phyloP scores from a whole-genome alignment of 352 stramenopile genomes.

The Globisporangium sylvaticum region DNA sequence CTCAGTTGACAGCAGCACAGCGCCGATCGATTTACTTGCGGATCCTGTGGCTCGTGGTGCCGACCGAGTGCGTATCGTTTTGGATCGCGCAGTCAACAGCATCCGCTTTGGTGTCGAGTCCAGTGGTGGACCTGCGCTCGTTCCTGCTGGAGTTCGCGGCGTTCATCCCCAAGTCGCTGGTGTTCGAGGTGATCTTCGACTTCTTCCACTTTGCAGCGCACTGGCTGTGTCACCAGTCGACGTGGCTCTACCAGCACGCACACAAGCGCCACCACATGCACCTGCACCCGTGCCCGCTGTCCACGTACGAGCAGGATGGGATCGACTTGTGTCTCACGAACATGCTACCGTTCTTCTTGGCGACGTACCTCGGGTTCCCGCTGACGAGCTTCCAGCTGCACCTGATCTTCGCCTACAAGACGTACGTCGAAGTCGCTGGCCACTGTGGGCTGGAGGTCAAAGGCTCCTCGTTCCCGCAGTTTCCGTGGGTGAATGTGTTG shows the following conservation, averaged over 20 bases:
- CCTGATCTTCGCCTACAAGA: conserved; percentile 86
- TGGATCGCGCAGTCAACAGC: conserved; percentile 27
- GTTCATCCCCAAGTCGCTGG: conserved; percentile 83
- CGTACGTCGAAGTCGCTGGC: conserved; percentile 85
- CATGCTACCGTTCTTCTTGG: conserved; percentile 59
- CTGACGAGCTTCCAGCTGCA: conserved; percentile 64
- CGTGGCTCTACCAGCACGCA: conserved; percentile 71
- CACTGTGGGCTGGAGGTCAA: conserved; percentile 82
- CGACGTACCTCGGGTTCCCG: conserved; percentile 34
- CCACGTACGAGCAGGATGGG: conserved; percentile 81
- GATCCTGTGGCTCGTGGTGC: conserved; percentile 62
- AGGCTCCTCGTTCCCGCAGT: conserved; percentile 83
- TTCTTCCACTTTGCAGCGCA: conserved; percentile 83
- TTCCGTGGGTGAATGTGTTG: conserved; percentile 57
- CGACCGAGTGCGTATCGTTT: conserved; percentile 68
- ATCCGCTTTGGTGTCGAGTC: not conserved
- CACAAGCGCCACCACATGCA: conserved; percentile 85
- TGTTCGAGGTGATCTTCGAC: conserved; percentile 85
- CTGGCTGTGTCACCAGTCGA: conserved; percentile 59
- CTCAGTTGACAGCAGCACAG: conserved; percentile 38
- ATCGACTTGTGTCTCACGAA: conserved; percentile 79
- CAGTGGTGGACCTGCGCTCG: not conserved
- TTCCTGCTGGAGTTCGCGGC: conserved; percentile 39
- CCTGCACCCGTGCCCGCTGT: conserved; percentile 68
- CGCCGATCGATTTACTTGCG: conserved; percentile 47